Evolutionary conservation across 2,329 filamentous ascomycete species (phyloP).

Genomic region (Ascosphaera aggregata): DNA sequence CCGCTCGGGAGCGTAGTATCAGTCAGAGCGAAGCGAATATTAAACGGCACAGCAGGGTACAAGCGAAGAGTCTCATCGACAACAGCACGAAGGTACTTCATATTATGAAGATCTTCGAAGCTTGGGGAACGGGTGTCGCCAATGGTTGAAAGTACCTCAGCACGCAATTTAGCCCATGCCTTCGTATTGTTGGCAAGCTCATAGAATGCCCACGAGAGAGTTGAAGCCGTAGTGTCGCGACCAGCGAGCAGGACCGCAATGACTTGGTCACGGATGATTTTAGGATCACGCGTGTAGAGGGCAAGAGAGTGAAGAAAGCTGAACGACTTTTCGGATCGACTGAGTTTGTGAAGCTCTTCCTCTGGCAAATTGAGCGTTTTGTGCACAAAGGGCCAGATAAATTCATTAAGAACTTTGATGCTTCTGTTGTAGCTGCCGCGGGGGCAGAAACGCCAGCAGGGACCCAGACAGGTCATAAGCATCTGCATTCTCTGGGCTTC

Average conservation of each 20-base stretch:
- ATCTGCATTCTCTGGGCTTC: conserved; percentile 51
- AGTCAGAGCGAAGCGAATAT: conserved; percentile 16
- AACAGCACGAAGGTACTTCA: conserved; percentile 8
- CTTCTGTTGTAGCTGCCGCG: conserved; percentile 32
- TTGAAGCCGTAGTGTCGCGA: conserved; percentile 28
- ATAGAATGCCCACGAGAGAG: conserved; percentile 24
- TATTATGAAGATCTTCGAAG: conserved; percentile 9
- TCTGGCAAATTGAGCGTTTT: conserved; percentile 38
- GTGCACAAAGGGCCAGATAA: conserved; percentile 54
- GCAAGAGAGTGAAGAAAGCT: conserved; percentile 63
- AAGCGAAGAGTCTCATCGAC: conserved; percentile 19
- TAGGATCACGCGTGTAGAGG: conserved; percentile 34
- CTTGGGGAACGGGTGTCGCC: conserved; percentile 4
- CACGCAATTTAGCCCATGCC: conserved; percentile 16
- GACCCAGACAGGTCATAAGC: conserved; percentile 14
- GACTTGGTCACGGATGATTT: conserved; percentile 49
- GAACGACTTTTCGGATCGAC: conserved; percentile 39
- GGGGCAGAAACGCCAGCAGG: conserved; percentile 35
- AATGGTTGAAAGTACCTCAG: conserved; percentile 8
- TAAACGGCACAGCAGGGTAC: conserved; percentile 24
- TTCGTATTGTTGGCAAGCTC: conserved; percentile 19
- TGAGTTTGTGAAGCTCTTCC: conserved; percentile 43
- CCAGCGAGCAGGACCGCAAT: conserved; percentile 35
- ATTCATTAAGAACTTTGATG: conserved; percentile 41
- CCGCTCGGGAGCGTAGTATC: conserved; percentile 25